Evolutionary conservation across 306 rosid species (phyloP), one percentile per base, ranked within the genome.

Genomic region (Betula pendula): DNA sequence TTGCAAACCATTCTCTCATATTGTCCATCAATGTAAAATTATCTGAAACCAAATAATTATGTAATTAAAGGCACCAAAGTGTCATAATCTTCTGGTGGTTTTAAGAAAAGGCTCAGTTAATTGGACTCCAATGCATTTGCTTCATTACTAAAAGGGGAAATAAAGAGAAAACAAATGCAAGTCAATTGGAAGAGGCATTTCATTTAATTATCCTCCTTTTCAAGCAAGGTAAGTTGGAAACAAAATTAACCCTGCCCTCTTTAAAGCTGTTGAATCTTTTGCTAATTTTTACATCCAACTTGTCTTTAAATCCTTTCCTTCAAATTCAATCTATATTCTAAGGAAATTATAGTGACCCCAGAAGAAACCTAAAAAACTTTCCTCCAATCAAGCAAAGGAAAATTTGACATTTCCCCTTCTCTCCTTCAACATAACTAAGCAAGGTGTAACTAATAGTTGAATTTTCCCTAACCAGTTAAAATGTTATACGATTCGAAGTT

Each of bases 341-440:
- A 27, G 68, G 68, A 60, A 58, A 60, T 60, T 60, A 60, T 60
- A 60, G 38, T 14, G 20, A 42, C 11, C 42, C 68, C 68, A 60
- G 9, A 29, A 31, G 19, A 60, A 14, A 29, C 17, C 1, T 15
- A 5, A 6, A 29, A 60, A 60, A 13, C 16, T 7, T 60, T 20
- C 17, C 3, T 16, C 40, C 42, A 14, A 14, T 60, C n/a, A 60
- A 14, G 42, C 42, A 29, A 33, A 29, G 68, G 68, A 29, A 29
- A 60, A 60, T 27, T 14, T 15, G 16, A 60, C 35, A 60, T 59
- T 12, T 15, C 22, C 56, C 8, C 24, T 15, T 50, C 56, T 6
- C 56, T 50, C 56, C 56, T 17, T 50, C 17, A 15, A 16, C 56
- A 50, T 50, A 27, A 29, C 40, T 31, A 60, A 60, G 29, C 68